Evolutionary conservation across 2,329 filamentous ascomycete species (phyloP).

Genomic region (Geosmithia morbida): DNA sequence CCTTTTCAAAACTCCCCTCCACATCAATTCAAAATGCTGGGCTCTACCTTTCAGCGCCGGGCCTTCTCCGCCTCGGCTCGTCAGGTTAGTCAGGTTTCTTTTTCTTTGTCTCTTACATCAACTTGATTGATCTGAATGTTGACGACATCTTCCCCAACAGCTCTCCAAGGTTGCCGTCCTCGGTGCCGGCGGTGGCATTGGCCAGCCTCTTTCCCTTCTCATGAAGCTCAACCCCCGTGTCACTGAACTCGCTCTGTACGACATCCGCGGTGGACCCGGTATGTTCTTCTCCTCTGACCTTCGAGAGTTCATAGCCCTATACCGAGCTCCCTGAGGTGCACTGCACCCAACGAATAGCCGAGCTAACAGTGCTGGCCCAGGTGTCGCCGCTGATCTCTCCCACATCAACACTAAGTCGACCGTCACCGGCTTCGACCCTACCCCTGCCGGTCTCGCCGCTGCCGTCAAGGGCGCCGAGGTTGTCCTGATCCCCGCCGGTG

Average conservation of each 20-base stretch:
- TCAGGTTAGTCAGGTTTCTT: slow-evolving; percentile 43
- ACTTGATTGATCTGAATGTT: neutral
- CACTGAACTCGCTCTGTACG: slow-evolving; percentile 88
- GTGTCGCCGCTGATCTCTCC: slow-evolving; percentile 94
- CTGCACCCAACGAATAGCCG: neutral
- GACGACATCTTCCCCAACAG: slow-evolving; percentile 27
- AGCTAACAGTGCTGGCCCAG: slow-evolving; percentile 26
- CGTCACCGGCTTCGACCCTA: slow-evolving; percentile 80
- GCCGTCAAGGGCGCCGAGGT: slow-evolving; percentile 82
- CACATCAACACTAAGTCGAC: slow-evolving; percentile 99
- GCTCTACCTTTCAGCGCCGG: slow-evolving; percentile 56
- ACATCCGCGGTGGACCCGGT: slow-evolving; percentile 91
- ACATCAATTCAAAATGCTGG: slow-evolving; percentile 42
- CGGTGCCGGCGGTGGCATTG: slow-evolving; percentile 94
- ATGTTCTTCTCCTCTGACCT: slow-evolving; percentile 21
- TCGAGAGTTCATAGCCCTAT: no score
- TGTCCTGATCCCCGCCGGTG: slow-evolving; percentile 94
- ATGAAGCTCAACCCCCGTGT: slow-evolving; percentile 98
- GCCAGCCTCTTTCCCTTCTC: slow-evolving; percentile 92
- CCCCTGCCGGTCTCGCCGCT: slow-evolving; percentile 57
- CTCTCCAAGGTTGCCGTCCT: slow-evolving; percentile 95
- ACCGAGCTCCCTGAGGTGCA: no score
- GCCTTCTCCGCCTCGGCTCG: slow-evolving; percentile 70
- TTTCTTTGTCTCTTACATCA: slow-evolving; percentile 5
- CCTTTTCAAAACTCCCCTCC: neutral